phyloP scores from a whole-genome alignment of 2,329 filamentous ascomycete species.

The Monosporascus sp. region DNA sequence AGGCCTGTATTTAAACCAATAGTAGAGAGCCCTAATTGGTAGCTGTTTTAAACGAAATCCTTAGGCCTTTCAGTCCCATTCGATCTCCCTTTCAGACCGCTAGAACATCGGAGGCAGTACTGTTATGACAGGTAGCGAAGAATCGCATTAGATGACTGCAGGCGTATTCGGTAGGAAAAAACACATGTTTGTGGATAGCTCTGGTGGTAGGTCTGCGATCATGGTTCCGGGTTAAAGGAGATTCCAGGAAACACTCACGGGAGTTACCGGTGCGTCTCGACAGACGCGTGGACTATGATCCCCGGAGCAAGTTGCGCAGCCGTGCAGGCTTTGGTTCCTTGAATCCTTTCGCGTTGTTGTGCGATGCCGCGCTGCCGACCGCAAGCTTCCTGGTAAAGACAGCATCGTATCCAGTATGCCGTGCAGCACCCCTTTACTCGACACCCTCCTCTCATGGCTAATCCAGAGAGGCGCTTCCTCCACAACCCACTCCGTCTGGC shows the following conservation, averaged over 20 bases:
- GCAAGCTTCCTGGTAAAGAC: conserved; percentile 6
- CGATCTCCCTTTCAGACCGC: no score
- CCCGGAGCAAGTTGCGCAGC: neutral
- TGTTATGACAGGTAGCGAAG: no score
- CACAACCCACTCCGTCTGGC: neutral
- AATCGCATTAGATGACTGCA: no score
- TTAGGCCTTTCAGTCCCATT: no score
- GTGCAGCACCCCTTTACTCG: conserved; percentile 18
- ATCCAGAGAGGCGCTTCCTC: conserved; percentile 5
- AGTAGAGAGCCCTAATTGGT: no score
- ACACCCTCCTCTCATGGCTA: conserved; percentile 5
- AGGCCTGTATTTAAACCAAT: no score
- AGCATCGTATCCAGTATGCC: conserved; percentile 14
- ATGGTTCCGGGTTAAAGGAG: neutral
- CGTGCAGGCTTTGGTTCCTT: neutral
- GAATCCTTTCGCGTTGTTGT: neutral
- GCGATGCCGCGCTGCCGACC: conserved; percentile 1
- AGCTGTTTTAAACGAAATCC: no score
- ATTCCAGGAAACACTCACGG: neutral
- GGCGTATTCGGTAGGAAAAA: no score
- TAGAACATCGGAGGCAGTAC: no score
- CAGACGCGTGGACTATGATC: neutral
- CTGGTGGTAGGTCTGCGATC: no score
- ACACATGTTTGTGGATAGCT: no score
- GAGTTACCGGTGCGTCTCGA: neutral